Percentiles rank a stretch among this genome's conserved stretches.
phyloP scores from a whole-genome alignment of 768 basidiomycete species.

The Leccinum broughii region DNA sequence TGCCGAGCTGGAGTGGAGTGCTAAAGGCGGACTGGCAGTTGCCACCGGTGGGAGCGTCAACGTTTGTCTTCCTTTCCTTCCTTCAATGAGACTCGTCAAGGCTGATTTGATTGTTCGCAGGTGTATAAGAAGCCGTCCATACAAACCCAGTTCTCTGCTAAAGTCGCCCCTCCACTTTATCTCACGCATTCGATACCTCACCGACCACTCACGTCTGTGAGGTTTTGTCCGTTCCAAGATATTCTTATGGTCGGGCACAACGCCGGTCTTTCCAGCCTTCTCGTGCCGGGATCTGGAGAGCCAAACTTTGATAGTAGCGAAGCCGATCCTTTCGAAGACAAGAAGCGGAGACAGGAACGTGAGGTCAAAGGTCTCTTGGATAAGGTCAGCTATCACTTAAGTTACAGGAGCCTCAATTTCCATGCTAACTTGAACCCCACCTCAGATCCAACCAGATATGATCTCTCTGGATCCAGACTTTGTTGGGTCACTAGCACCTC shows the following conservation, averaged over 20 bases:
- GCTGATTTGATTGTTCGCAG: constrained; percentile 36
- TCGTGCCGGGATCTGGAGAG: constrained; percentile 92
- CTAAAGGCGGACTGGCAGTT: constrained; percentile 78
- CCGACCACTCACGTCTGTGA: constrained; percentile 69
- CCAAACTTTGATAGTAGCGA: constrained; percentile 93
- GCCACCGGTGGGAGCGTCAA: constrained; percentile 84
- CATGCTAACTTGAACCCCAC: not conserved
- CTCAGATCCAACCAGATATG: constrained; percentile 86
- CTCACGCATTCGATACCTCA: constrained; percentile 84
- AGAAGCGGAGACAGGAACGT: constrained; percentile 76
- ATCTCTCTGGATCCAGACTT: constrained; percentile 83
- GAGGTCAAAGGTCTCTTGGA: constrained; percentile 91
- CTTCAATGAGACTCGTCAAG: not conserved
- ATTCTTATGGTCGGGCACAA: constrained; percentile 77
- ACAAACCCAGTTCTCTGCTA: constrained; percentile 50
- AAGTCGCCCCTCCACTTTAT: constrained; percentile 75
- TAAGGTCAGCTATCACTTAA: constrained; percentile 51
- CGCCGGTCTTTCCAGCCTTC: constrained; percentile 76
- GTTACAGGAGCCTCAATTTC: not conserved
- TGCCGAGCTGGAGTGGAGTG: constrained; percentile 81
- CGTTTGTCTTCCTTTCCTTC: constrained; percentile 41
- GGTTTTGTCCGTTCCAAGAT: constrained; percentile 92
- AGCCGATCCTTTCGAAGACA: constrained; percentile 93
- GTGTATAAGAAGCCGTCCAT: constrained; percentile 73
- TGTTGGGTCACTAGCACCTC: constrained; percentile 66